Base-by-base conservation (phyloP, 2,329 filamentous ascomycete genomes). In the Magnaporthales sp. region DNA sequence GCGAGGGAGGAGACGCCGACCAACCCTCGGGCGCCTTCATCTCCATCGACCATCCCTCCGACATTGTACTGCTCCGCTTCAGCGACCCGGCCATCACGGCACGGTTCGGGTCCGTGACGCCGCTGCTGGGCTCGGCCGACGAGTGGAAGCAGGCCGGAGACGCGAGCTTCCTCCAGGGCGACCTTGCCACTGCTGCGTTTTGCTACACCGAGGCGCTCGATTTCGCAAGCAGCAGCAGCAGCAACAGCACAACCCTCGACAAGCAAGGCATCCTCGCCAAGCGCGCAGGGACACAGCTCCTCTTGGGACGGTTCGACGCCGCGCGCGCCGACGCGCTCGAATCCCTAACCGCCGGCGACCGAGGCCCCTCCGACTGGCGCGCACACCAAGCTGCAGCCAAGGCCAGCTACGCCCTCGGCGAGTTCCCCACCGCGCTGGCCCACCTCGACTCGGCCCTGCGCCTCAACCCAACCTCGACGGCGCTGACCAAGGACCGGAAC, bases 191-290 rank as follows among this genome's bases (percentile, higher is more conserved):
- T 2, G 75, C 75, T 0, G 71, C 71, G 0, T 75, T 74, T 51
- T 76, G 74, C 76, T 78, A 78, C 66, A 72, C 75, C 0, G 75
- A 76, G 60, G 76, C 76, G 0, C 32, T 78, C 0, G 73, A 76
- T n/a, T 64, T 68, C 2, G 67, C 69, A 5, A 11, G 54, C 24
- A 32, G 2, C 58, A 66, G 1, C 68, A 68, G 0, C 15, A 29
- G 11, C 19, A 11, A 19, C 71, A 75, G 22, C 66, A 66, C 1
- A 13, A 68, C 22, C 1, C 70, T 73, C 66, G 62, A 51, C 22
- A 54, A 11, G 26, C 22, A 60, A 68, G 66, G 72, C 30, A 61
- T 78, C 4, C 69, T 70, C 64, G 68, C 70, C 10, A 78, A 77
- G 61, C 71, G 75, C 3, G 72, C 77, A 0, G 74, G 75, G 11